Percentiles rank a stretch among this genome's conserved stretches.
phyloP scores from a whole-genome alignment of 2,329 filamentous ascomycete species.

The Mycocentrospora acerina region DNA sequence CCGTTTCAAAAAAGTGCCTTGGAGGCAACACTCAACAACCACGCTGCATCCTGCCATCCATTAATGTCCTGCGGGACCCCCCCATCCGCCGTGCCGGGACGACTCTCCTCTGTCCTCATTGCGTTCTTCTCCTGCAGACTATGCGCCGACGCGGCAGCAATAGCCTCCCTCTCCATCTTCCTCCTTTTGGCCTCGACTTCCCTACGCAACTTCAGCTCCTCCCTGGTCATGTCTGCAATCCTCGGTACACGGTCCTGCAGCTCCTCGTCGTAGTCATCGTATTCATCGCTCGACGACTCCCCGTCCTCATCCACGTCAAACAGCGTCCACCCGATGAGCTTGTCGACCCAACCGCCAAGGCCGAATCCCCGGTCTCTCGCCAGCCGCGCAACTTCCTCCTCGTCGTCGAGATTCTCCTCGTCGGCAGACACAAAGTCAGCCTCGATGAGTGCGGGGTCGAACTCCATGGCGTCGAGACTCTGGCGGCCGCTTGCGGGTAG shows the following conservation, averaged over 20 bases:
- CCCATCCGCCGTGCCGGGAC: conserved; percentile 13
- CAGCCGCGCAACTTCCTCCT: conserved; percentile 55
- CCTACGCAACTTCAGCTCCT: conserved; percentile 39
- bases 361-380: conserved; percentile 56
- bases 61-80: conserved; percentile 40
- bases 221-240: conserved; percentile 37
- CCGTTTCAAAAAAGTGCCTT: conserved; percentile 47
- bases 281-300: conserved; percentile 34
- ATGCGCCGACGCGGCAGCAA: conserved; percentile 40
- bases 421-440: conserved; percentile 54
- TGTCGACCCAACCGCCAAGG: conserved; percentile 59
- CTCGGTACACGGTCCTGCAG: background rate
- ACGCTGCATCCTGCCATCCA: conserved; percentile 61
- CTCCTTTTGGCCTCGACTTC: conserved; percentile 41
- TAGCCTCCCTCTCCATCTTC: conserved; percentile 40
- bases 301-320: conserved; percentile 56
- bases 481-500: conserved; percentile 21
- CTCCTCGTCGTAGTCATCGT: conserved; percentile 28
- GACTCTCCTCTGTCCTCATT: conserved; percentile 14
- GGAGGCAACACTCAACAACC: conserved; percentile 57
- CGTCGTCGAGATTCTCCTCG: conserved; percentile 49
- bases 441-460: conserved; percentile 30
- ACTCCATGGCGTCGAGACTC: conserved; percentile 34
- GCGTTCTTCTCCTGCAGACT: conserved; percentile 36
- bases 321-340: conserved; percentile 58